Evolutionary conservation across 1,284 basidiomycete genomes (phyloP).

Genomic region (Tylopilus sp.): DNA sequence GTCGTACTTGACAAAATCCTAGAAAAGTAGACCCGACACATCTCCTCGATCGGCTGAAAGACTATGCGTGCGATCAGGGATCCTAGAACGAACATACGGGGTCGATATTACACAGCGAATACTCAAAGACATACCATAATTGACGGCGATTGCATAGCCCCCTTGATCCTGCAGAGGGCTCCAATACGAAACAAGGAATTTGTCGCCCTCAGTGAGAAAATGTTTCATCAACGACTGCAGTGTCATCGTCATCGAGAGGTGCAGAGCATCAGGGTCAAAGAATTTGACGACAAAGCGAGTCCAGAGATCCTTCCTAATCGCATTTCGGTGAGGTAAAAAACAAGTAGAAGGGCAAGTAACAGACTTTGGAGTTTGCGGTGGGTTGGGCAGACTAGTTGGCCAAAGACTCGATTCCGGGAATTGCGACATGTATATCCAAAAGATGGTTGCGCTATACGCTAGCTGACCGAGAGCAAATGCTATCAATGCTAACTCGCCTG

Average conservation of each 20-base stretch:
- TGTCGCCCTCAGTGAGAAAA: conserved; percentile 93
- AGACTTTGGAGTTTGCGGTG: conserved; percentile 13
- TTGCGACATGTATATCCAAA: conserved; percentile 36
- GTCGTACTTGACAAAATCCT: conserved; percentile 45
- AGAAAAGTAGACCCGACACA: conserved; percentile 83
- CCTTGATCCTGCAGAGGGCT: conserved; percentile 85
- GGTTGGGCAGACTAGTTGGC: conserved; percentile 22
- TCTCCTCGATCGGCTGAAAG: conserved; percentile 93
- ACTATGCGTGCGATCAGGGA: conserved; percentile 87
- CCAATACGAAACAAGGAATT: conserved; percentile 80
- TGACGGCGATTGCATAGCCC: conserved; percentile 90
- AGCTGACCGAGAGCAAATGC: conserved; percentile 84
- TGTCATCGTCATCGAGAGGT: conserved; percentile 76
- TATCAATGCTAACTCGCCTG: conserved; percentile 55
- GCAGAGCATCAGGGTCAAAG: conserved; percentile 52
- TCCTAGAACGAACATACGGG: conserved; percentile 45
- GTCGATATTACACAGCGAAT: conserved; percentile 6
- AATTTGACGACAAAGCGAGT: conserved; percentile 13
- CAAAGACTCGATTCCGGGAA: conserved; percentile 24
- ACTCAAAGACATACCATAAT: conserved; percentile 69
- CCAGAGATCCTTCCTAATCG: conserved; percentile 15
- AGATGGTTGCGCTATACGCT: conserved; percentile 55
- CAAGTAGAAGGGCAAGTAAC: conserved; percentile 3
- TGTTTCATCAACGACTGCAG: conserved; percentile 90
- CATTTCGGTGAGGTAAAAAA: background rate